Base-by-base conservation (phyloP, 2,329 filamentous ascomycete genomes). In the Microsporum canis region DNA sequence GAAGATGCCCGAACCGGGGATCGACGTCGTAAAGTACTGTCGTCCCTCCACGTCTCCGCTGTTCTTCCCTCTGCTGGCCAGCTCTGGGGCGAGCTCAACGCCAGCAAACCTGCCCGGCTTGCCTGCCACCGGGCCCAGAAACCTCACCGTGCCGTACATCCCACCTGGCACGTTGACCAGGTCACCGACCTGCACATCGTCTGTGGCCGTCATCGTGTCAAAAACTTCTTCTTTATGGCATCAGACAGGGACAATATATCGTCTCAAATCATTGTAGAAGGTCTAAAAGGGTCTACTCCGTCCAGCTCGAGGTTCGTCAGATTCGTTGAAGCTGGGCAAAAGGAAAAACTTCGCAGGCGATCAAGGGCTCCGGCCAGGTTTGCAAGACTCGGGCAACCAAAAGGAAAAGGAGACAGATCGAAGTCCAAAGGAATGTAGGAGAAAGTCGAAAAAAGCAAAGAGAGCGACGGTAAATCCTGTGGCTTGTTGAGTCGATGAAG, bases 71-170 rank as follows among this genome's bases (percentile, higher is more conserved):
- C 88, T 84, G 58, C 81, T 75, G 38, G 91, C 88, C 77, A 87
- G 95, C 66, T 95, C 88, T 59, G 83, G 79, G 68, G 87, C 84
- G 65, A 99, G 80, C 75, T 99, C 94, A 39, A 99, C 89, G 53
- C 94, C 94, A 36, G 89, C 91, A 78, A 99, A 99, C 23, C 84
- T 83, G 58, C 94, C 94, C 67, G 88, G 90, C 78, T 96, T 96
- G 65, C 91, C 91, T 67, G 86, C 84, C 45, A 99, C 92, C 43
- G 80, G 79, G 51, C 94, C 94, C 64, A 97, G 79, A 71, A 96
- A 99, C 71, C 88, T 92, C 66, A 97, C 86, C 1, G 84, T 88
- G 57, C 94, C 94, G 66, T 87, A 80, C 91, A 99, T 96, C 72
- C 87, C 89, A 47, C 94, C 94, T 1, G 92, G 91, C 55, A 96